These are phyloP conservation scores for Dimargaris cristalligena DNA, from an alignment of 192 early-diverging fungal genomes.

Conservation along the genomic window DNA sequence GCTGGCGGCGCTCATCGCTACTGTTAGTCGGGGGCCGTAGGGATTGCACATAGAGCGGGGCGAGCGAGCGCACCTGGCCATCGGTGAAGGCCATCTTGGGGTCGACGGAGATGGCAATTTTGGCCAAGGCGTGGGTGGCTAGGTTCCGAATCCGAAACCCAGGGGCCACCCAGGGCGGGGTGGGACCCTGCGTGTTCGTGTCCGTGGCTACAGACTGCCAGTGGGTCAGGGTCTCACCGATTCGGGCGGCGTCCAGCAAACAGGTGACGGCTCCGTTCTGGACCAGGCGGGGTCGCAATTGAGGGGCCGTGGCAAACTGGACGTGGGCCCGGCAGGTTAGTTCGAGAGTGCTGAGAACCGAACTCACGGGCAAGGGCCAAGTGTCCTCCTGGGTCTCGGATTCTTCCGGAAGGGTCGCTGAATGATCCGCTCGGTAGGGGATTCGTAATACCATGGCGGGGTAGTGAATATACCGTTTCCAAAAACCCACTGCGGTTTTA, in stretches of 20 bases:
- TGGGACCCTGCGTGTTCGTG: not conserved
- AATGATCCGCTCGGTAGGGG: no score
- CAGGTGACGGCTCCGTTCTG: not conserved
- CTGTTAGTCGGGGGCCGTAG: slow-evolving; percentile 4
- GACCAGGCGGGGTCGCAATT: not conserved
- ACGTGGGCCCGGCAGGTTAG: not conserved
- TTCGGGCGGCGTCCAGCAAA: not conserved
- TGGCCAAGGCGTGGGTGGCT: slow-evolving; percentile 74
- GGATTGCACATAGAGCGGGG: slow-evolving; percentile 41
- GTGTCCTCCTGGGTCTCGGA: no score
- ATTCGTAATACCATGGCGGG: no score
- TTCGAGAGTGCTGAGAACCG: not conserved
- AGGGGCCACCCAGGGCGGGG: not conserved
- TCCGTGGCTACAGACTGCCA: no score
- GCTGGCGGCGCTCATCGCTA: slow-evolving; percentile 28
- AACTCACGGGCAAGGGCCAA: no score
- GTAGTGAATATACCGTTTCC: not conserved
- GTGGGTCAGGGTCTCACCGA: not conserved
- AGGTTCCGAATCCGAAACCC: slow-evolving; percentile 6
- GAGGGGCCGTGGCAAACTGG: not conserved
- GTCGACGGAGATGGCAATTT: slow-evolving; percentile 80
- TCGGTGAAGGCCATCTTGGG: slow-evolving; percentile 73
- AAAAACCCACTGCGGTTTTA: not conserved
- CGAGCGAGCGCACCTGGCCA: slow-evolving; percentile 43
- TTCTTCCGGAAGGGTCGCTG: no score